Evolutionary conservation across 2,329 filamentous ascomycete species (phyloP), one percentile per base, ranked within the genome.

Genomic region (Trichoderma gracile): DNA sequence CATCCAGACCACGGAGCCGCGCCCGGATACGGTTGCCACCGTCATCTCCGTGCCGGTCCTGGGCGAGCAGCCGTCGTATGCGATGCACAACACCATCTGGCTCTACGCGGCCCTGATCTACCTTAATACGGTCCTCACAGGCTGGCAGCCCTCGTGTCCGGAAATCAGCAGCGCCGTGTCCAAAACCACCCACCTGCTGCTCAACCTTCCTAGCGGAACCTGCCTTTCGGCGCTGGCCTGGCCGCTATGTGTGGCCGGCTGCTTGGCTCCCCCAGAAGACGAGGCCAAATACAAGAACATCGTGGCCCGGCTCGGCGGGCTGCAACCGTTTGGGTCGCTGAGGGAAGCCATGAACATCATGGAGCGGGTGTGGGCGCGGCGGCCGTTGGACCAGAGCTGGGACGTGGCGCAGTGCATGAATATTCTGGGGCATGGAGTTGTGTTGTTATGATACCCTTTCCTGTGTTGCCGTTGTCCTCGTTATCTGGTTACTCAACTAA

Each of bases 71-170:
- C 70, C 71, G 8, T 68, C 66, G 14, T 68, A 71, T 17, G 66
- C 71, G 40, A 68, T 62, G 14, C 68, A 76, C 64, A 76, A 76
- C 67, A 73, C 74, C 15, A 78, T 82, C 47, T 84, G 82, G 82
- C 78, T 80, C 1, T 77, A 82, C 50, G 81, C 80, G 1, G 74
- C 79, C 0, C 73, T 82, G 1, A 76, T 78, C 8, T 84, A 84
- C 65, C 76, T 84, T 14, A 73, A 76, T 14, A 78, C 82, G 4
- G 80, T 84, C 21, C 74, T 82, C 3, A 78, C 77, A 1, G 83
- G 82, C 3, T 84, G 81, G 82, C 81, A 82, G 66, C 81, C 81
- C 0, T 76, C 76, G 0, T 78, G 74, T 53, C 71, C 73, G 0
- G 80, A 82, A 57, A 77, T 83, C 2, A 74, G 74, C 3, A 65